Evolutionary conservation across 768 basidiomycete species (phyloP), one percentile per base, ranked within the genome.

Genomic region (Lentinus brumalis): DNA sequence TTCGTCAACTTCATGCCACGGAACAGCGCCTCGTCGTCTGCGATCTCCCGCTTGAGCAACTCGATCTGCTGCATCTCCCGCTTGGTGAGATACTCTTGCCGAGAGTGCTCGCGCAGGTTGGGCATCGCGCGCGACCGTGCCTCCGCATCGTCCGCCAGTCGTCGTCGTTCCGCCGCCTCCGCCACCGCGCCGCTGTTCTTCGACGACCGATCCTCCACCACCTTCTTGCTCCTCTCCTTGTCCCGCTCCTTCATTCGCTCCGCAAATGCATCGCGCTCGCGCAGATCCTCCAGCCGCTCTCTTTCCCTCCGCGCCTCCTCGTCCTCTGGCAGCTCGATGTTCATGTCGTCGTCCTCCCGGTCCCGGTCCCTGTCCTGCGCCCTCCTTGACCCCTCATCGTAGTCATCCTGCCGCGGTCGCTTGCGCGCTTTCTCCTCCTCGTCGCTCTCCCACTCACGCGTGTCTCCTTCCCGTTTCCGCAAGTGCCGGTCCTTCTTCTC

Each of bases 51-150:
- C 56, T 92, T 85, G 50, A 98, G 78, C 14, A 99, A 82, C 69
- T 98, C 97, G 66, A 98, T 89, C 73, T 95, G 93, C 74, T 99
- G 97, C 39, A 91, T 79, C 79, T 99, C 97, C 69, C 97, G 91
- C 71, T 98, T 98, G 26, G 93, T 91, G 63, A 99, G 82, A 70
- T 99, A 99, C 74, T 96, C 93, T 71, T 98, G 92, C 55, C 97
- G 88, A 2, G 96, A 96, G 67, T 89, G 92, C 59, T 91, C 79
- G 44, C 97, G 87, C 7, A 98, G 80, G 12, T 86, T 87, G 0
- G 95, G 83, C 76, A 87, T 83, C 3, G 83, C 84, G 7, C 73
- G 75, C 42, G 72, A 69, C 5, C 83, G 75, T 5, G 80, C 81
- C 29, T 75, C 76, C 0, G 71, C 40, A 60, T 76, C 74, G 65